These are phyloP conservation scores for Cyclaneusma minus DNA, from an alignment of 2,329 filamentous ascomycete species.

Conservation along the genomic window DNA sequence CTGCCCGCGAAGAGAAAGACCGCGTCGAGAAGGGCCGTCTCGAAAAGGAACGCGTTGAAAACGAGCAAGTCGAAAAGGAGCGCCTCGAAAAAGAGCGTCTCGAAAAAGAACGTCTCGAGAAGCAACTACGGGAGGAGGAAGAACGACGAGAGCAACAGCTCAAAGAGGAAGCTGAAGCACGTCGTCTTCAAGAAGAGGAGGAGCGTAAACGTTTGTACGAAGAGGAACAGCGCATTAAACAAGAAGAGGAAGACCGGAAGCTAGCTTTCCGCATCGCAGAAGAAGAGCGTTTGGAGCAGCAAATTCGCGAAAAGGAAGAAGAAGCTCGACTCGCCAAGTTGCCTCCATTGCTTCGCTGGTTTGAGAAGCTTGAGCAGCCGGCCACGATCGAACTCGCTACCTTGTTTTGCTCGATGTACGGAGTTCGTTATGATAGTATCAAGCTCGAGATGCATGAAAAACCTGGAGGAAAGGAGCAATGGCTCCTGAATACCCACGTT, in stretches of 20 bases:
- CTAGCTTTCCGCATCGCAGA: conserved; percentile 34
- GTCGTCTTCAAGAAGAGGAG: conserved; percentile 34
- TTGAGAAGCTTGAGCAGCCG: conserved; percentile 35
- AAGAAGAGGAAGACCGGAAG: conserved; percentile 29
- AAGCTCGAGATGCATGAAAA: conserved; percentile 34
- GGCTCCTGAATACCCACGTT: conserved; percentile 49
- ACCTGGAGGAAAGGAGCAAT: conserved; percentile 44
- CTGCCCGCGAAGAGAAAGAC: conserved; percentile 1
- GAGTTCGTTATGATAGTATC: conserved; percentile 50
- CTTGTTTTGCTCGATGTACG: conserved; percentile 40
- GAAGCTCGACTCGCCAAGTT: conserved; percentile 37
- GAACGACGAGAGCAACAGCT: conserved; percentile 32
- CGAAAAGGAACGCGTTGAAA: too few species aligned
- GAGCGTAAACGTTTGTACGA: conserved; percentile 32
- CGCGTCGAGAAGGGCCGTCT: not conserved
- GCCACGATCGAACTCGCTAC: conserved; percentile 33
- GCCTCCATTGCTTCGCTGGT: conserved; percentile 45
- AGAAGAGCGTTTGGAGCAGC: conserved; percentile 18
- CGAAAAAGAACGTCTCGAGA: conserved; percentile 19
- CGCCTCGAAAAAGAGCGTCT: conserved; percentile 16
- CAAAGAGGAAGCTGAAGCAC: conserved; percentile 31
- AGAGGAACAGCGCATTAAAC: conserved; percentile 25
- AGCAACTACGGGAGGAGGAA: conserved; percentile 19
- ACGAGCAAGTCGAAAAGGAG: too few species aligned
- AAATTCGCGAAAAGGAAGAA: conserved; percentile 40